Evolutionary conservation across 495 filamentous ascomycete genomes (phyloP), one percentile per base, ranked within the genome.

Genomic region (Aspergillus asperescens): DNA sequence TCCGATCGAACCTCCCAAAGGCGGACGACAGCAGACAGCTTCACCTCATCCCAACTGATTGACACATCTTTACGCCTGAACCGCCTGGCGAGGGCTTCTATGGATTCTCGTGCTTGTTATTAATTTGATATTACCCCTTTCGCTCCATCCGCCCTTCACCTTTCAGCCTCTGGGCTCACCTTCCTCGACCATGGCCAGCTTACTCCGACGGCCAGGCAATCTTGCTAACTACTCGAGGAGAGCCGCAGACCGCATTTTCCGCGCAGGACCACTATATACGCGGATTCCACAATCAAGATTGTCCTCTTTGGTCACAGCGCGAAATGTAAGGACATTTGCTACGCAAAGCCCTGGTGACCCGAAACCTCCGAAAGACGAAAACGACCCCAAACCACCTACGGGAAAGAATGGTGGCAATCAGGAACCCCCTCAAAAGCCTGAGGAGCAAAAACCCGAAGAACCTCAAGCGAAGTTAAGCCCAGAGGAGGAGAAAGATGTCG

Each of bases 181-280:
- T 59, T 66, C 66, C 66, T 71, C 71, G 70, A 75, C 62, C 65
- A 87, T 87, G 83, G 80, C 82, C 63, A 76, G 76, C 65, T 63
- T 85, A 60, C 71, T 87, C 54, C 81, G 83, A 61, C 81, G 80
- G 66, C 80, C 85, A 63, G 77, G 79, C 69, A 75, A 79, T 68
- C 64, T 87, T 66, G 79, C 81, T 67, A 77, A 81, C 66, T 71
- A 81, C 64, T 78, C 81, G 60, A 79, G 71, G 65, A 72, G 71
- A 52, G 76, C 75, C 56, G 58, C 80, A 54, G 71, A 75, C 51
- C 65, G 62, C 44, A 58, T 77, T 34, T 45, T 70, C 47, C 75
- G 74, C 55, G 66, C 73, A 52, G 66, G 59, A 49, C 68, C 70
- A 42, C 65, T 63, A 24, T 62, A 67, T 48, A 41, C 71, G 61